Base-by-base conservation (phyloP, 1,284 basidiomycete species). In the Rhodotorula mucilaginosa region DNA sequence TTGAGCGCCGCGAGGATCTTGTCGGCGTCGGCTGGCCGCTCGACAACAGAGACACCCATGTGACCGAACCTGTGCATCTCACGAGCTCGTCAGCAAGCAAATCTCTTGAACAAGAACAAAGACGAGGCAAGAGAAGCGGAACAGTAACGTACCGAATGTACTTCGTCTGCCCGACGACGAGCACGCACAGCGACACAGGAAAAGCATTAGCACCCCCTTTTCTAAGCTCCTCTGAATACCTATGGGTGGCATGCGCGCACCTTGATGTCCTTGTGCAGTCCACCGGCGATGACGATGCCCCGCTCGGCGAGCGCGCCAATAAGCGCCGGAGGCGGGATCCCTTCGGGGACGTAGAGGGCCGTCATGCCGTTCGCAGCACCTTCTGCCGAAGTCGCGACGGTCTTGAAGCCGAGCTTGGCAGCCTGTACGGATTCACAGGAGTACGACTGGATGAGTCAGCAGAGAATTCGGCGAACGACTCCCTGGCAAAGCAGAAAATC, bases 281-380 rank as follows among this genome's bases (percentile, higher is more conserved):
- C 96, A 60, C 90, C 94, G 49, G 96, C 93, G 57, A 93, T 88
- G 54, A 97, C 86, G 69, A 99, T 85, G 63, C 74, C 74, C 12
- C 73, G 67, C 59, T 74, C 69, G 31, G 68, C 72, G 61, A 79
- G 73, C 44, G 73, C 86, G 26, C 90, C 90, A 62, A 96, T 76
- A 39, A 97, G 82, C 77, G 95, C 91, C 15, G 86, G 82, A 2
- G 91, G 89, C 26, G 82, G 82, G 29, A 93, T 78, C 5, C 91
- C 92, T 6, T 88, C 86, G 21, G 94, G 94, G 81, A 88, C 91
- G 82, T 90, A 76, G 18, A 77, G 47, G 10, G 74, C 75, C 8
- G 91, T 91, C 93, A 97, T 96, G 60, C 93, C 93, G 79, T 95
- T 95, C 8, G 94, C 93, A n/a, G 90, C 86, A 67, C 86, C 85